These are phyloP conservation scores for Hamamelis virginiana DNA, from an alignment of 164 flowering plant species.

Conservation along the genomic window DNA sequence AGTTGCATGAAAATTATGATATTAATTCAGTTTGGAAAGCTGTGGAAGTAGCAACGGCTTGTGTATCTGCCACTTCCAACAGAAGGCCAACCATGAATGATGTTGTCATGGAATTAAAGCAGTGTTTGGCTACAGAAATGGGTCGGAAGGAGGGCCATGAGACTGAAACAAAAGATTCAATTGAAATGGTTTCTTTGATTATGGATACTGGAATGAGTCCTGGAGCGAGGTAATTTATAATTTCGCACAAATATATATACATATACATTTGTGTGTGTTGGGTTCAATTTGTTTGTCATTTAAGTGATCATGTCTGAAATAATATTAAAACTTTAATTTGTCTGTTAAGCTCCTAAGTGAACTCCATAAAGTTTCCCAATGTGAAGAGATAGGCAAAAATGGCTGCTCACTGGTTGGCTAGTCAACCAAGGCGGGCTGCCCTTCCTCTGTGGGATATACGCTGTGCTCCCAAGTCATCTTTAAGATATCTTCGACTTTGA, in stretches of 20 bases:
- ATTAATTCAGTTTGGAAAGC: neutral
- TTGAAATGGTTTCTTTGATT: constrained; percentile 9
- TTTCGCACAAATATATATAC: neutral
- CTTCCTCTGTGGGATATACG: no score
- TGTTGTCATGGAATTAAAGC: neutral
- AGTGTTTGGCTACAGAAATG: neutral
- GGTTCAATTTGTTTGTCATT: no score
- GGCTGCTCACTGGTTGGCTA: no score
- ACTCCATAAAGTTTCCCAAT: no score
- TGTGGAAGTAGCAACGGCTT: neutral
- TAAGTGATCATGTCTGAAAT: no score
- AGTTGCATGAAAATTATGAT: neutral
- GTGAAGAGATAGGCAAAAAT: no score
- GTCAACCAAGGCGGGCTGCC: no score
- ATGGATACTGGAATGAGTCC: constrained; percentile 6
- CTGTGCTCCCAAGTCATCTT: no score
- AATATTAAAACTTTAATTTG: no score
- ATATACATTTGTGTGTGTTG: no score
- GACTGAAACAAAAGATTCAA: constrained; percentile 4
- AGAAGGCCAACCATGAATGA: neutral
- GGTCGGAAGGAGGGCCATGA: neutral
- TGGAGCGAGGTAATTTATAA: constrained; percentile 7
- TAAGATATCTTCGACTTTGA: no score
- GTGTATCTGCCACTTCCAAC: neutral
- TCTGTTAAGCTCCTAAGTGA: no score